These are phyloP conservation scores for Brasenia schreberi DNA, from an alignment of 164 flowering plant species.

Conservation along the genomic window DNA sequence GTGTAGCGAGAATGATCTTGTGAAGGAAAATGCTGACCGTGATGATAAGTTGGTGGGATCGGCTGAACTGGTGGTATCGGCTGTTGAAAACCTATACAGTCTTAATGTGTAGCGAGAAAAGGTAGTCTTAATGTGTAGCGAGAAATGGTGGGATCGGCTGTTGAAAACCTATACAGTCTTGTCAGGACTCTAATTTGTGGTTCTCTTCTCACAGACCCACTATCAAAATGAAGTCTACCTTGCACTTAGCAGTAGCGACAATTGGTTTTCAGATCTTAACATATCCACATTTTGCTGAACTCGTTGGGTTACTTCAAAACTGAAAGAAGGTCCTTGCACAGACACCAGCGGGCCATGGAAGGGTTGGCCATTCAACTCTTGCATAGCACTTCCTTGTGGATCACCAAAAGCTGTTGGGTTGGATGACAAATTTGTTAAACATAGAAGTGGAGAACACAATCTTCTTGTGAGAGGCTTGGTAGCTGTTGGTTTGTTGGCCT, in stretches of 20 bases:
- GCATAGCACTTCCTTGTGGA: constrained; percentile 51
- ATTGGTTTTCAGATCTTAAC: constrained; percentile 84
- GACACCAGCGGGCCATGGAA: constrained; percentile 75
- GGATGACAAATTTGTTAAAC: constrained; percentile 21
- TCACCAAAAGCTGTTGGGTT: constrained; percentile 25
- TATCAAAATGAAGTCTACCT: constrained; percentile 49
- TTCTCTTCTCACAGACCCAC: constrained; percentile 16
- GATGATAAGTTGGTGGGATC: too few species aligned
- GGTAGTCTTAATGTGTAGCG: too few species aligned
- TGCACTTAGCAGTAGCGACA: constrained; percentile 52
- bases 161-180: constrained; percentile 1
- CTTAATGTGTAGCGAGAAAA: too few species aligned
- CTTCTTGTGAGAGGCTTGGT: constrained; percentile 69
- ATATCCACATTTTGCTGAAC: constrained; percentile 94
- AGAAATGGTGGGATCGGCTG: background rate
- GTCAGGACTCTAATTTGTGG: constrained; percentile 18
- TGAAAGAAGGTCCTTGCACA: constrained; percentile 83
- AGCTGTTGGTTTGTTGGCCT: constrained; percentile 90
- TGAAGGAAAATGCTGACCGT: background rate
- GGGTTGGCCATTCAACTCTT: constrained; percentile 97
- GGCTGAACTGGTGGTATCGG: background rate
- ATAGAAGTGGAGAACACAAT: constrained; percentile 33
- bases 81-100: background rate
- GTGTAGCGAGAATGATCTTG: background rate
- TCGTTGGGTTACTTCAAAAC: constrained; percentile 94